These are phyloP conservation scores for Solanum chmielewskii DNA, from an alignment of 257 asterid genomes.

Conservation along the genomic window DNA sequence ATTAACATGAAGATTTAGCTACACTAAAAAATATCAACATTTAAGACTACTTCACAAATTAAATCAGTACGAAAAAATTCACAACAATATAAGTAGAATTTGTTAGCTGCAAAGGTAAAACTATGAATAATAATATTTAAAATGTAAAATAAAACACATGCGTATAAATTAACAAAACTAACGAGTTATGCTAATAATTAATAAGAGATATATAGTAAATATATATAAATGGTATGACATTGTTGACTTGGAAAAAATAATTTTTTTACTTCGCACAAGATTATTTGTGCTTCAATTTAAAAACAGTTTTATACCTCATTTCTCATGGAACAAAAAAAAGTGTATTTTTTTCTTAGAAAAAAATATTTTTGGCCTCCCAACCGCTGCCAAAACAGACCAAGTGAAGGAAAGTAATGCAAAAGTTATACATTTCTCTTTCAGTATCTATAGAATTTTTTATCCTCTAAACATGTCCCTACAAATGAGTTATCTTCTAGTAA, in stretches of 20 bases:
- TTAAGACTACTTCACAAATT: background rate
- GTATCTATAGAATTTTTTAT: background rate
- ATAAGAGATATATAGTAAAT: background rate
- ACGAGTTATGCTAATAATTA: background rate
- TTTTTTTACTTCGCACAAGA: background rate
- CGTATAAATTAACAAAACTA: background rate
- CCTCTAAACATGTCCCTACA: slow-evolving; percentile 16
- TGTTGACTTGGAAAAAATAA: background rate
- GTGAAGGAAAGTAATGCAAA: background rate
- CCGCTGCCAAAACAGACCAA: background rate
- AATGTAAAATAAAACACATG: too few species aligned
- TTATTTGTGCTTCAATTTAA: background rate
- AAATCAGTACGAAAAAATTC: background rate
- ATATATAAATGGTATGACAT: background rate
- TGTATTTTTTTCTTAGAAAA: too few species aligned
- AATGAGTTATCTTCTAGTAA: slow-evolving; percentile 2
- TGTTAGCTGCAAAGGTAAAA: background rate
- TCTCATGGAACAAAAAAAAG: background rate
- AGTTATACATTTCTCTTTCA: background rate
- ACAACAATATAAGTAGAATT: background rate
- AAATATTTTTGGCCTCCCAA: background rate
- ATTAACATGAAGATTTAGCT: background rate
- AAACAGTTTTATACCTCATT: background rate
- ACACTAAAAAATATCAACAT: background rate
- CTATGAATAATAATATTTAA: background rate